A percentile compares a stretch with the other conserved stretches of the same genome.
Conservation (phyloP, 192 early-diverging fungal species). For the Kappamyces sp. region DNA sequence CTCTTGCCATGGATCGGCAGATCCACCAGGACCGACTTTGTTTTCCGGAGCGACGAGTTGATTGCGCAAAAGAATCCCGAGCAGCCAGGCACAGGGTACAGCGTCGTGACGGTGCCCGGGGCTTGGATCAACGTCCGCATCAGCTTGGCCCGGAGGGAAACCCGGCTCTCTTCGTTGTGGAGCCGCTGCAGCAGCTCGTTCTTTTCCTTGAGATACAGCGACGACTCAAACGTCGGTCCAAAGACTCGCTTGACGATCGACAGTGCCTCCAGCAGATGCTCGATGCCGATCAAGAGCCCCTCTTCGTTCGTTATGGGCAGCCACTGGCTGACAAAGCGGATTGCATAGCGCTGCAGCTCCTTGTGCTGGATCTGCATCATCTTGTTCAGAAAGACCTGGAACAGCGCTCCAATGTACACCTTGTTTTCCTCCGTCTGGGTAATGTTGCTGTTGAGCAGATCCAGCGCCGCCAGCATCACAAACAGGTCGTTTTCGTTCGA, state of each 20-base stretch:
- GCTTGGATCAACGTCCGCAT: constrained; percentile 37
- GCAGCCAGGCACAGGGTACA: constrained; percentile 41
- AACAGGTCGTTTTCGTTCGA: background rate
- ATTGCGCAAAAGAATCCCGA: constrained; percentile 47
- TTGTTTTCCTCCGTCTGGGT: constrained; percentile 39
- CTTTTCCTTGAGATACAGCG: constrained; percentile 30
- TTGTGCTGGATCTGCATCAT: constrained; percentile 33
- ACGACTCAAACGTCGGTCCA: constrained; percentile 27
- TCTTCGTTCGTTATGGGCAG: constrained; percentile 49
- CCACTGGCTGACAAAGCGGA: constrained; percentile 52
- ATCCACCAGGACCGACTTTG: constrained; percentile 42
- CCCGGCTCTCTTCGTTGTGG: constrained; percentile 35
- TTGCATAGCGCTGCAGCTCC: constrained; percentile 37
- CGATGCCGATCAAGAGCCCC: constrained; percentile 37
- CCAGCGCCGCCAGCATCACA: constrained; percentile 2
- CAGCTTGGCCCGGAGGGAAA: constrained; percentile 45
- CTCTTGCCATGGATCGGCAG: constrained; percentile 51
- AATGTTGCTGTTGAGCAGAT: constrained; percentile 13
- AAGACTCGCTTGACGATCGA: constrained; percentile 26
- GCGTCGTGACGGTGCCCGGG: constrained; percentile 40
- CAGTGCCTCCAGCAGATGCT: constrained; percentile 36
- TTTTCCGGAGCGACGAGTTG: constrained; percentile 39
- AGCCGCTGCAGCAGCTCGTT: constrained; percentile 20
- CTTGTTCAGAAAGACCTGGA: constrained; percentile 42
- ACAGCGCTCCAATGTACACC: constrained; percentile 50